Percentiles rank a stretch among this genome's conserved stretches.
phyloP scores from a whole-genome alignment of 768 basidiomycete species.

The Russula dissimulans region DNA sequence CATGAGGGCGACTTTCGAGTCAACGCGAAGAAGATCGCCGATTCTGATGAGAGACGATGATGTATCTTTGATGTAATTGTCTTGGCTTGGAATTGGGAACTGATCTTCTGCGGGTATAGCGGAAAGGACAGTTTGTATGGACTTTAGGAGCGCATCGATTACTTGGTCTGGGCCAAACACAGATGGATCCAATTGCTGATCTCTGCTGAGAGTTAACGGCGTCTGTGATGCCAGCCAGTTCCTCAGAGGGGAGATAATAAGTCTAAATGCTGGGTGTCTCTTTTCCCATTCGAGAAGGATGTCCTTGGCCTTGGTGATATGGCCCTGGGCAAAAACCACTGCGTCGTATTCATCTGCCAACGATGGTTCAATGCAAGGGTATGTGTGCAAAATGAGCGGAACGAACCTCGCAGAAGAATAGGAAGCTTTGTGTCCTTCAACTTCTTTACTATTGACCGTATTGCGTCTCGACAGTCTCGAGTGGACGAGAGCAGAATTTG shows the following conservation, averaged over 20 bases:
- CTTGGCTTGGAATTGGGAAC: slow-evolving; percentile 27
- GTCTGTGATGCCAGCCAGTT: slow-evolving; percentile 24
- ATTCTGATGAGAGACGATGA: slow-evolving; percentile 36
- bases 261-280: slow-evolving; percentile 22
- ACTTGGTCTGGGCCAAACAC: slow-evolving; percentile 31
- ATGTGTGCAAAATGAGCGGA: background rate
- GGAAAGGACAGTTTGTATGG: slow-evolving; percentile 50
- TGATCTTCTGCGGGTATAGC: slow-evolving; percentile 28
- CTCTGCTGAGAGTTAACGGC: background rate
- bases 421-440: background rate
- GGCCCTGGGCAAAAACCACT: slow-evolving; percentile 1
- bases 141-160: slow-evolving; percentile 56
- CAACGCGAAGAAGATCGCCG: slow-evolving; percentile 41
- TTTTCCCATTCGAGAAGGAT: slow-evolving; percentile 11
- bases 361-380: background rate
- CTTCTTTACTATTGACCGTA: background rate
- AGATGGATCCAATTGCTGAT: background rate
- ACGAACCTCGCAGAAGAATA: slow-evolving; percentile 12
- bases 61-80: slow-evolving; percentile 46
- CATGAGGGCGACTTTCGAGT: slow-evolving; percentile 35
- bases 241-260: slow-evolving; percentile 28
- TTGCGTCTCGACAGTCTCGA: background rate
- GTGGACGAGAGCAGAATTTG: slow-evolving; percentile 2
- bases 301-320: background rate
- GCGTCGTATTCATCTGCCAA: slow-evolving; percentile 10